A percentile compares a stretch with the other conserved stretches of the same genome.
These are phyloP conservation scores for Torulaspora gathmanii DNA, from an alignment of 805 yeast species.

Conservation along the genomic window DNA sequence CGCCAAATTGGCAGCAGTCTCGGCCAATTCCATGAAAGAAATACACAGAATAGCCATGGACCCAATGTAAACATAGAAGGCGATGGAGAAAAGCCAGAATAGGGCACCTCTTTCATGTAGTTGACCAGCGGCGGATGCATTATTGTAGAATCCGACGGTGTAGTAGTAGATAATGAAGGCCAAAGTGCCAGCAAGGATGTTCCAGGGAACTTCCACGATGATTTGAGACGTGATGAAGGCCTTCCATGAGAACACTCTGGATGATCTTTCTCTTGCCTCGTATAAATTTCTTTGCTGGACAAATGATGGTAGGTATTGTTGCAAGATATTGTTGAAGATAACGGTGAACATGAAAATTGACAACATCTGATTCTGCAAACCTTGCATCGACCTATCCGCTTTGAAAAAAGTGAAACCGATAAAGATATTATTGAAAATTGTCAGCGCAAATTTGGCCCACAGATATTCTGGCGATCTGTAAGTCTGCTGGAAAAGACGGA, in stretches of 20 bases:
- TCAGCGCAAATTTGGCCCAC: slow-evolving; percentile 55
- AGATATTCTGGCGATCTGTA: slow-evolving; percentile 63
- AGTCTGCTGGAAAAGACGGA: slow-evolving; percentile 58
- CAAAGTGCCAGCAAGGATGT: slow-evolving; percentile 56
- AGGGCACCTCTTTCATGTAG: slow-evolving; percentile 54
- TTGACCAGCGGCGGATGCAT: slow-evolving; percentile 51
- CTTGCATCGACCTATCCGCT: slow-evolving; percentile 57
- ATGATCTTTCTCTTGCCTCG: slow-evolving; percentile 70
- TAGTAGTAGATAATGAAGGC: slow-evolving; percentile 63
- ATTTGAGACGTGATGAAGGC: slow-evolving; percentile 59
- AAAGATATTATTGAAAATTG: slow-evolving; percentile 54
- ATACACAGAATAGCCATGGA: slow-evolving; percentile 55
- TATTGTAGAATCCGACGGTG: slow-evolving; percentile 61
- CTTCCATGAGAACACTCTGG: slow-evolving; percentile 64
- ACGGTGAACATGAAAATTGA: slow-evolving; percentile 64
- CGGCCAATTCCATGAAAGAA: slow-evolving; percentile 55
- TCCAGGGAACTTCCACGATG: slow-evolving; percentile 64
- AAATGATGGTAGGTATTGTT: slow-evolving; percentile 61
- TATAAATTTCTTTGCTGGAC: slow-evolving; percentile 59
- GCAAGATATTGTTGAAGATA: slow-evolving; percentile 51
- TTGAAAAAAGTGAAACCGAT: slow-evolving; percentile 73
- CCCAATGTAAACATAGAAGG: slow-evolving; percentile 51
- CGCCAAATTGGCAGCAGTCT: slow-evolving; percentile 60
- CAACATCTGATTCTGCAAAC: slow-evolving; percentile 79
- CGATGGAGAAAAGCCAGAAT: slow-evolving; percentile 43